A percentile compares a stretch with the other conserved stretches of the same genome.
Conservation (phyloP, 2,329 filamentous ascomycete genomes). For the Cladophialophora immunda region DNA sequence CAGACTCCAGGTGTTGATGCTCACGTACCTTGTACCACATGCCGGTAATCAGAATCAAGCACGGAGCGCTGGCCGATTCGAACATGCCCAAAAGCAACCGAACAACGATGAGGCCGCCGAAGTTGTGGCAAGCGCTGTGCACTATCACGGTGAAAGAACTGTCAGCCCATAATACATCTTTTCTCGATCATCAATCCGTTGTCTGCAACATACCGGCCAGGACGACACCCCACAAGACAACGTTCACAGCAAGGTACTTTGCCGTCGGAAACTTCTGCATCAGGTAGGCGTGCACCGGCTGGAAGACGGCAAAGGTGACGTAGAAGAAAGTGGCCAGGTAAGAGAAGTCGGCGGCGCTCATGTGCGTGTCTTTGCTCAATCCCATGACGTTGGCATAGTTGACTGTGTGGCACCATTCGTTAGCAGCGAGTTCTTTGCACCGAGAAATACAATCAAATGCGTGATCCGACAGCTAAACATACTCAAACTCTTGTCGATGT, state of each 20-base stretch:
- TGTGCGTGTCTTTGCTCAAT: conserved; percentile 62
- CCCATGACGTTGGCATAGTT: conserved; percentile 75
- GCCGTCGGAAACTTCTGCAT: conserved; percentile 68
- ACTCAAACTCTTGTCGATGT: conserved; percentile 46
- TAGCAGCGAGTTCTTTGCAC: neutral
- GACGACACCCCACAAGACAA: conserved; percentile 59
- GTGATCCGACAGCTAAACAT: neutral
- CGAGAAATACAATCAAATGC: neutral
- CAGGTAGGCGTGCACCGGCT: conserved; percentile 63
- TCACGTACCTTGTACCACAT: conserved; percentile 58
- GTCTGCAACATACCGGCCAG: conserved; percentile 49
- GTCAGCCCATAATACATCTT: neutral
- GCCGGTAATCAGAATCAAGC: conserved; percentile 67
- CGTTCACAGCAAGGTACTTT: conserved; percentile 68
- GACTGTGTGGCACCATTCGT: neutral
- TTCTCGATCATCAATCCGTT: neutral
- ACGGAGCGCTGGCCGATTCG: conserved; percentile 67
- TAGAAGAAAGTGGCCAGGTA: conserved; percentile 70
- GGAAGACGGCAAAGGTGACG: conserved; percentile 66
- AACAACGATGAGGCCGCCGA: conserved; percentile 62
- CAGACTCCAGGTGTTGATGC: neutral
- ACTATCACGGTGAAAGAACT: neutral
- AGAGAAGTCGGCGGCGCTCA: conserved; percentile 69
- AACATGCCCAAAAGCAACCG: conserved; percentile 69
- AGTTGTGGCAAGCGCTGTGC: conserved; percentile 58